A percentile compares a stretch with the other conserved stretches of the same genome.
These are phyloP conservation scores for Erythrobasidium yunnanense DNA, from an alignment of 768 basidiomycete genomes.

Conservation along the genomic window DNA sequence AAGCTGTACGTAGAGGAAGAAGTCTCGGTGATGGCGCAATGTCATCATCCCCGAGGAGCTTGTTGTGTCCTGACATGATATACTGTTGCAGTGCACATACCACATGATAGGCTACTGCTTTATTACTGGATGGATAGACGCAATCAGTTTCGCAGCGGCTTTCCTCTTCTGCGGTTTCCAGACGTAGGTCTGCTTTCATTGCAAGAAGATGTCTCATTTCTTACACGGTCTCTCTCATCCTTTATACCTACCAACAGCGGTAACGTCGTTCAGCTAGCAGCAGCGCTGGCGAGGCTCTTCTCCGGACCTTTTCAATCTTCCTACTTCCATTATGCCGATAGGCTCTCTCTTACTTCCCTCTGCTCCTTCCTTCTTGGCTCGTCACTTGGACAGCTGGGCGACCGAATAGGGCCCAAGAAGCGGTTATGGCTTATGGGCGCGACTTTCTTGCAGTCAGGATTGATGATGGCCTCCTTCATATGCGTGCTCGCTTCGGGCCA, in stretches of 20 bases:
- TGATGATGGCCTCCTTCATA: constrained; percentile 57
- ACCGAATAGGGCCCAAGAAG: constrained; percentile 60
- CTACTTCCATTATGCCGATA: constrained; percentile 65
- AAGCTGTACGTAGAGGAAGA: too few species aligned
- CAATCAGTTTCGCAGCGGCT: constrained; percentile 62
- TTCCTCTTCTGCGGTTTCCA: constrained; percentile 81
- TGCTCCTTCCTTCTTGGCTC: constrained; percentile 65
- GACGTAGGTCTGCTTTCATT: constrained; percentile 66
- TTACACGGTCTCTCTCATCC: not conserved
- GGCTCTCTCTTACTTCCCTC: constrained; percentile 71
- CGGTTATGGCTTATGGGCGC: constrained; percentile 64
- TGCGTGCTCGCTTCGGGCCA: not conserved
- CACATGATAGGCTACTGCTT: constrained; percentile 33
- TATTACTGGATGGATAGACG: constrained; percentile 44
- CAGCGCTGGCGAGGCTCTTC: constrained; percentile 75
- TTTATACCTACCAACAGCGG: constrained; percentile 32
- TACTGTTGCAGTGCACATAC: constrained; percentile 20
- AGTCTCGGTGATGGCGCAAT: too few species aligned
- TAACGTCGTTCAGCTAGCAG: constrained; percentile 52
- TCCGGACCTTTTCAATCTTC: constrained; percentile 42
- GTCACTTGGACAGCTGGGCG: constrained; percentile 72
- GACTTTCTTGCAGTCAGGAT: constrained; percentile 61
- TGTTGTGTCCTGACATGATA: too few species aligned
- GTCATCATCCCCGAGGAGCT: too few species aligned
- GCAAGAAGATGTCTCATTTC: constrained; percentile 29